Evolutionary conservation across 768 basidiomycete genomes (phyloP).

Genomic region (Auriculariales sp.): DNA sequence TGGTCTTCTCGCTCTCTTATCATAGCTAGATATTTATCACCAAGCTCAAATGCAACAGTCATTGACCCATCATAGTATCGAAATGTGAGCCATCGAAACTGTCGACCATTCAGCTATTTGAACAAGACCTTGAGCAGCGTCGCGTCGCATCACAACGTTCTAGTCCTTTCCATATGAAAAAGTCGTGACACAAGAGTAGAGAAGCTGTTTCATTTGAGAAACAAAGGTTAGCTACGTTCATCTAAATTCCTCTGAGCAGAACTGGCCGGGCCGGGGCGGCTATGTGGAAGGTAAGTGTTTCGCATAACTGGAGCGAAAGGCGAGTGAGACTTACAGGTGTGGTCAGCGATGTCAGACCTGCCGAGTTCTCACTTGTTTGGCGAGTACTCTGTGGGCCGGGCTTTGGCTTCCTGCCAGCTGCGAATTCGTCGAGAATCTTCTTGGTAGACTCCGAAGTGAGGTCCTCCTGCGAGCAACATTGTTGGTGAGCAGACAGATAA

Average conservation of each 20-base stretch:
- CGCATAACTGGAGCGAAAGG: neutral
- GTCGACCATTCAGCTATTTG: neutral
- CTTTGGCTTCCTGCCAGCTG: slow-evolving; percentile 73
- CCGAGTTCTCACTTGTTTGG: slow-evolving; percentile 84
- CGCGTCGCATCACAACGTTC: no score
- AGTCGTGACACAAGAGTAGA: no score
- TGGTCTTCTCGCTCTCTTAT: no score
- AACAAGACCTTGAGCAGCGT: neutral
- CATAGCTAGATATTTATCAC: no score
- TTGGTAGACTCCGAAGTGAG: slow-evolving; percentile 63
- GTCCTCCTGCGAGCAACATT: slow-evolving; percentile 47
- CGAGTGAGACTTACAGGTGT: slow-evolving; percentile 38
- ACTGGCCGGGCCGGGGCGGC: slow-evolving; percentile 91
- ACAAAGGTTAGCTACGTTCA: slow-evolving; percentile 22
- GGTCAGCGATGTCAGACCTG: slow-evolving; percentile 69
- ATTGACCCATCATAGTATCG: no score
- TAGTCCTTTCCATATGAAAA: no score
- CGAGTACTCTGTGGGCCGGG: slow-evolving; percentile 88
- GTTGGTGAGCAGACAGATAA: neutral
- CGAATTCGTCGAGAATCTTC: slow-evolving; percentile 65
- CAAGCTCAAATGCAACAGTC: no score
- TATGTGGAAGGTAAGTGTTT: slow-evolving; percentile 18
- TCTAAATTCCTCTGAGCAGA: slow-evolving; percentile 73
- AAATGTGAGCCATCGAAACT: neutral
- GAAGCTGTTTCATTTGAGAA: no score